Conservation (phyloP, 768 basidiomycete species). For the Trametes elegans region DNA sequence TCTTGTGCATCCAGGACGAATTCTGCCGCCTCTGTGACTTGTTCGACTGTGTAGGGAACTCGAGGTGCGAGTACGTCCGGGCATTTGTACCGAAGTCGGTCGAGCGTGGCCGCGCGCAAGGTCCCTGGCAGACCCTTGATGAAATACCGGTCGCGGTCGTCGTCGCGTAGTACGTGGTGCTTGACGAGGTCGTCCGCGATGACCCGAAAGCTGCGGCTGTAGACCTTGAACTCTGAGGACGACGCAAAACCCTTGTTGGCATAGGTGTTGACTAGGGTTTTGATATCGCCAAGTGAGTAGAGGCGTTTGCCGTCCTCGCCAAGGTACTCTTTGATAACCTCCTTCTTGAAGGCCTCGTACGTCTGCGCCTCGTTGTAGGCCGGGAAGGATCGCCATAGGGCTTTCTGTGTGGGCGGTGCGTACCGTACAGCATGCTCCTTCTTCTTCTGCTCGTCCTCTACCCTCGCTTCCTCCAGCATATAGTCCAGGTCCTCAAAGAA, state of each 20-base stretch:
- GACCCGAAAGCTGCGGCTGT: constrained; percentile 23
- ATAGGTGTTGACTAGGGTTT: constrained; percentile 22
- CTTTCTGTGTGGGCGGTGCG: not conserved
- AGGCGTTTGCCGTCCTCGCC: constrained; percentile 16
- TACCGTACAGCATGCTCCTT: constrained; percentile 9
- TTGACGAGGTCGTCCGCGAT: constrained; percentile 22
- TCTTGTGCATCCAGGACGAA: constrained; percentile 18
- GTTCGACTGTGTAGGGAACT: constrained; percentile 24
- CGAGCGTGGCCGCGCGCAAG: not conserved
- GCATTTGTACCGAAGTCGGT: constrained; percentile 23
- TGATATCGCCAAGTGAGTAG: constrained; percentile 25
- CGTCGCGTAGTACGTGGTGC: constrained; percentile 15
- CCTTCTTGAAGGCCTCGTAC: constrained; percentile 26
- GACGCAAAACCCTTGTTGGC: not conserved
- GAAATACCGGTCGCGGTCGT: constrained; percentile 26
- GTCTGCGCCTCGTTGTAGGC: not conserved
- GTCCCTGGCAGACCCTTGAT: constrained; percentile 6
- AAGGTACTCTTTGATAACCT: constrained; percentile 26
- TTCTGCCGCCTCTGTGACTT: constrained; percentile 23
- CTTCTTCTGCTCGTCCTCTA: not conserved
- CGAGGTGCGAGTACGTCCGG: constrained; percentile 26
- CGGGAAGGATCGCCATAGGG: not conserved
- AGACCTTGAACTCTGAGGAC: constrained; percentile 4
- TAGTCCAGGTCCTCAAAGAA: constrained; percentile 16
- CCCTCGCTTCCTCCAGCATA: not conserved